These are phyloP conservation scores for Citropsis articulata DNA, from an alignment of 345 rosid genomes.

Conservation along the genomic window DNA sequence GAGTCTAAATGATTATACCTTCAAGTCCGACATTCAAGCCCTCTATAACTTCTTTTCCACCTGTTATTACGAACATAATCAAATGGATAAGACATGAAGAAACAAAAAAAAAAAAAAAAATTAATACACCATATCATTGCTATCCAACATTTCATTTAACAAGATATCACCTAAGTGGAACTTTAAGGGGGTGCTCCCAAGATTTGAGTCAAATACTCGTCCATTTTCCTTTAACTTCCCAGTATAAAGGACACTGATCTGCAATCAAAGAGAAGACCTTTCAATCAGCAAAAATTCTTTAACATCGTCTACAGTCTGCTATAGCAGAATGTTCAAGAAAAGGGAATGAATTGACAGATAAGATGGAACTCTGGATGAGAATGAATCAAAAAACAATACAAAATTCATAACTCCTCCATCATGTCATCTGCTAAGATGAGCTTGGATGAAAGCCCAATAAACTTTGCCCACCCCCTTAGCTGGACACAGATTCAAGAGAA, in stretches of 20 bases:
- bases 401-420: background rate
- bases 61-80: slow-evolving; percentile 26
- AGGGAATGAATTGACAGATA: background rate
- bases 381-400: background rate
- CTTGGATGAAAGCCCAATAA: no score
- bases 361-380: background rate
- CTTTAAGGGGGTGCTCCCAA: slow-evolving; percentile 34
- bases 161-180: slow-evolving; percentile 48
- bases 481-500: background rate
- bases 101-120: background rate
- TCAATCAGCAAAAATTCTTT: background rate
- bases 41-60: slow-evolving; percentile 35
- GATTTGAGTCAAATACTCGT: slow-evolving; percentile 43
- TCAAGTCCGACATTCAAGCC: slow-evolving; percentile 55
- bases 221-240: slow-evolving; percentile 52
- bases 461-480: background rate
- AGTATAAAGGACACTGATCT: slow-evolving; percentile 47
- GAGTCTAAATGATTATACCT: slow-evolving; percentile 37
- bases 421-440: no score
- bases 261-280: slow-evolving; percentile 13
- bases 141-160: background rate
- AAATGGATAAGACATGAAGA: background rate
- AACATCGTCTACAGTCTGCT: background rate
- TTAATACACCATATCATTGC: background rate
- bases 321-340: background rate